phyloP scores from a whole-genome alignment of 768 basidiomycete species.

The Suillus variegatus region DNA sequence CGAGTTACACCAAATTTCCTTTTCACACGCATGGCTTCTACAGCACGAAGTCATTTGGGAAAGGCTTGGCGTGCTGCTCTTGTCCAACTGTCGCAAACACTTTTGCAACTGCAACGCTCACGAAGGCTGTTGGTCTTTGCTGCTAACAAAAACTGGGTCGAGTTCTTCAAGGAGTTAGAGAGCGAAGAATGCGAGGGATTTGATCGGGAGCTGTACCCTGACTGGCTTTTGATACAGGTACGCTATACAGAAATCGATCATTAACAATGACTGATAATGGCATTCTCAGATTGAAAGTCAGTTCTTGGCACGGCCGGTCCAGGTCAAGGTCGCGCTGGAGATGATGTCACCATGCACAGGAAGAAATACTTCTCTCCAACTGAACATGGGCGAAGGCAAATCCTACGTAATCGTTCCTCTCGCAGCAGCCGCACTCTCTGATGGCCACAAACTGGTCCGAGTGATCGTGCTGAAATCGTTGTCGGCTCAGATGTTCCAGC shows the following conservation, averaged over 20 bases:
- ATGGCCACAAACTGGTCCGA: slow-evolving; percentile 45
- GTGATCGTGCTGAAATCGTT: slow-evolving; percentile 54
- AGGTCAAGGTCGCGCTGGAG: slow-evolving; percentile 41
- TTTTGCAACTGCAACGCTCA: slow-evolving; percentile 34
- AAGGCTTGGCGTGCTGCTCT: slow-evolving; percentile 28
- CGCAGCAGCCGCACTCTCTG: slow-evolving; percentile 38
- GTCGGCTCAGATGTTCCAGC: slow-evolving; percentile 47
- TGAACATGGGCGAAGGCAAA: slow-evolving; percentile 65
- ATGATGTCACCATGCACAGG: slow-evolving; percentile 45
- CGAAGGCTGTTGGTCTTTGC: slow-evolving; percentile 29
- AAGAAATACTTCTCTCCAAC: slow-evolving; percentile 44
- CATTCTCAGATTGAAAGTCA: slow-evolving; percentile 44
- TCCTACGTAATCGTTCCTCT: slow-evolving; percentile 50
- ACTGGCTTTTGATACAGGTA: slow-evolving; percentile 18
- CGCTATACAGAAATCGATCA: neutral
- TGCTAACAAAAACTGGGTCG: slow-evolving; percentile 8
- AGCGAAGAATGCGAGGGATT: slow-evolving; percentile 7
- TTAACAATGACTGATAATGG: neutral
- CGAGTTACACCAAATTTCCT: slow-evolving; percentile 28
- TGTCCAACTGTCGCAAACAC: slow-evolving; percentile 24
- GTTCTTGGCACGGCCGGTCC: slow-evolving; percentile 44
- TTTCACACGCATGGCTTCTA: slow-evolving; percentile 24
- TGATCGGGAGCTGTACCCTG: slow-evolving; percentile 1
- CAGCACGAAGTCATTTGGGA: slow-evolving; percentile 7
- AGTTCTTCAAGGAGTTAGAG: slow-evolving; percentile 13